Conservation (phyloP, 2,329 filamentous ascomycete species). For the Pseudogymnoascus verrucosus region DNA sequence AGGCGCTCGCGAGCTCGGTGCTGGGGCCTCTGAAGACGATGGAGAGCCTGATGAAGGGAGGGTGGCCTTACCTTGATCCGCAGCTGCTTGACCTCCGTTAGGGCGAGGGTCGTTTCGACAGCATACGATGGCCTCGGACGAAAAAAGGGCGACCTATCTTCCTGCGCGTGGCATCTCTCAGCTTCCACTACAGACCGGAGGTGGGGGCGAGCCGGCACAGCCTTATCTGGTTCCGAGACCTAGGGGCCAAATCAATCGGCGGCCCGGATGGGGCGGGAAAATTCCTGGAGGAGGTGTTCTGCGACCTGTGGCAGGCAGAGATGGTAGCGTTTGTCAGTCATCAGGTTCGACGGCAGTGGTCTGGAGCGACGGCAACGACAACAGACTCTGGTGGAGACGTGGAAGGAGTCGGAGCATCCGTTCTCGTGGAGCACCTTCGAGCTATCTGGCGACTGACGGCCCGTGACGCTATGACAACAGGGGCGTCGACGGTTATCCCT, state of each 20-base stretch:
- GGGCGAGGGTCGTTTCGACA: background rate
- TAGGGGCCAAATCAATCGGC: constrained; percentile 5
- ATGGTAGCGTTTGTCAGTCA: background rate
- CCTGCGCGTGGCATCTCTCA: background rate
- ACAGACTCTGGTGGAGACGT: background rate
- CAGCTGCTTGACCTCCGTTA: background rate
- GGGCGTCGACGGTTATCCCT: background rate
- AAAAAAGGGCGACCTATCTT: background rate
- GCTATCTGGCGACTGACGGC: background rate
- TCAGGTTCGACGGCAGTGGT: background rate
- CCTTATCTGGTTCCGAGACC: background rate
- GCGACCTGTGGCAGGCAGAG: background rate
- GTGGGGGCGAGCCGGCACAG: background rate
- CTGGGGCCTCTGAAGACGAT: background rate
- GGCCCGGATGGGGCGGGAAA: background rate
- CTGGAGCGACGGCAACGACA: background rate
- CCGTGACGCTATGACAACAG: background rate
- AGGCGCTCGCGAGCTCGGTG: background rate
- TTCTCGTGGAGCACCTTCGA: background rate
- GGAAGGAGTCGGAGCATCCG: background rate
- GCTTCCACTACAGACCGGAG: constrained; percentile 3
- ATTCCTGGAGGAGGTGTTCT: background rate
- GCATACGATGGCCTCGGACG: background rate
- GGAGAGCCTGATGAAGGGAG: background rate
- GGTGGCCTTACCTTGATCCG: background rate